A percentile compares a stretch with the other conserved stretches of the same genome.
Conservation (phyloP, 768 basidiomycete species). For the Pleurotus djamor region DNA sequence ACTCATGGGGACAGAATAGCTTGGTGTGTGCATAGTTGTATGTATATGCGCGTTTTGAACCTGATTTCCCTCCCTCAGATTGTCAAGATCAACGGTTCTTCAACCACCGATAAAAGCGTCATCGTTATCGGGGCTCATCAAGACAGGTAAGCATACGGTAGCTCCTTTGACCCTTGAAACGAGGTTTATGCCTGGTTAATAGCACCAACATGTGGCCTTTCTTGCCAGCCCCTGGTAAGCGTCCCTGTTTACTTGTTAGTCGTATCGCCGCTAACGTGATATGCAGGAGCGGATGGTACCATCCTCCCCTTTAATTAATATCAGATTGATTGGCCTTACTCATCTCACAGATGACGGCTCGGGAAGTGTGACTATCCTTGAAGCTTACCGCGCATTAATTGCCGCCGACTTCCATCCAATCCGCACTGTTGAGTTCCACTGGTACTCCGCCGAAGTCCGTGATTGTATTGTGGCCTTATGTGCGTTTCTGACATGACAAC, state of each 20-base stretch:
- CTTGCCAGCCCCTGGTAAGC: slow-evolving; percentile 69
- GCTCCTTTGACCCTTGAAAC: slow-evolving; percentile 5
- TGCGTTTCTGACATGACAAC: slow-evolving; percentile 2
- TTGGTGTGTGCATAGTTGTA: slow-evolving; percentile 44
- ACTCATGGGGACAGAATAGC: slow-evolving; percentile 84
- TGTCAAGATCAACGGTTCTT: slow-evolving; percentile 72
- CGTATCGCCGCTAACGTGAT: slow-evolving; percentile 22
- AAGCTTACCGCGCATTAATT: slow-evolving; percentile 71
- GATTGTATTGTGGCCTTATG: neutral
- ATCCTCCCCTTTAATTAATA: slow-evolving; percentile 10
- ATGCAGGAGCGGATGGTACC: slow-evolving; percentile 49
- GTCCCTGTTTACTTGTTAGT: slow-evolving; percentile 13
- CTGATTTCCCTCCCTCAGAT: slow-evolving; percentile 45
- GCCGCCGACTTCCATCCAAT: slow-evolving; percentile 65
- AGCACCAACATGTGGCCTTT: slow-evolving; percentile 82
- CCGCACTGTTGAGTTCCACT: slow-evolving; percentile 75
- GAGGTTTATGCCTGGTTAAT: slow-evolving; percentile 12
- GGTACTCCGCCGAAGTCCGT: slow-evolving; percentile 78
- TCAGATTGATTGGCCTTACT: slow-evolving; percentile 1
- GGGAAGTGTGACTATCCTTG: slow-evolving; percentile 77
- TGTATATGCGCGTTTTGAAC: slow-evolving; percentile 6
- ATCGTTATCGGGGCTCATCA: slow-evolving; percentile 81
- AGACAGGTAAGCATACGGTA: slow-evolving; percentile 54
- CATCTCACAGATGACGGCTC: slow-evolving; percentile 58
- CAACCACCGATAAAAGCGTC: slow-evolving; percentile 53